Conservation (phyloP, 352 stramenopile species). For the Elongisporangium senticosum region DNA sequence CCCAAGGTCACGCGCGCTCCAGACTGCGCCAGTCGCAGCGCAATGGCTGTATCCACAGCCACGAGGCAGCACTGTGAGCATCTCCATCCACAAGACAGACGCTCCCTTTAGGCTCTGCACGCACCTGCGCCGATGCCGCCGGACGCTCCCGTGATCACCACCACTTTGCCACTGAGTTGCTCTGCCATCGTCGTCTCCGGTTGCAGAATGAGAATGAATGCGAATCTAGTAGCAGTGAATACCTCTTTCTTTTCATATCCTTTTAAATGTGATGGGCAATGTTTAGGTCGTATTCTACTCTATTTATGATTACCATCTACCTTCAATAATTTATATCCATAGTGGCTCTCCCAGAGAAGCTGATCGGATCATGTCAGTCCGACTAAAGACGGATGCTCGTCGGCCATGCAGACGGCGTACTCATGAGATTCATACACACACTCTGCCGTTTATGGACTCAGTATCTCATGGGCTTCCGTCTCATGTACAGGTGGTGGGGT, state of each 20-base stretch:
- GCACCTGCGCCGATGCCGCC: slow-evolving; percentile 78
- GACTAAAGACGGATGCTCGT: too few relatives aligned
- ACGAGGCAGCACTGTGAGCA: not conserved
- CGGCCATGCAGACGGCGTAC: too few relatives aligned
- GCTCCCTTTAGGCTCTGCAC: not conserved
- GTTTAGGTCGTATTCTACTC: too few relatives aligned
- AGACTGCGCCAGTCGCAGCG: slow-evolving; percentile 50
- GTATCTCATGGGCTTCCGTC: too few relatives aligned
- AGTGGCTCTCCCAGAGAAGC: too few relatives aligned
- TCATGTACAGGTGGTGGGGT: not conserved
- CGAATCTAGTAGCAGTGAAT: not conserved
- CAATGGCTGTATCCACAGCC: slow-evolving; percentile 37
- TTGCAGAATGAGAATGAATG: not conserved
- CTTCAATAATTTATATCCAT: too few relatives aligned
- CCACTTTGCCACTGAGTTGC: slow-evolving; percentile 71
- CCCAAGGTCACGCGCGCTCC: slow-evolving; percentile 83
- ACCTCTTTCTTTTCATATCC: not conserved
- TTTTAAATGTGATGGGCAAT: not conserved
- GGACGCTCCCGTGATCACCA: slow-evolving; percentile 84
- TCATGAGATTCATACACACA: too few relatives aligned
- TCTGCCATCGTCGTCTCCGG: slow-evolving; percentile 9
- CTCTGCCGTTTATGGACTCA: too few relatives aligned
- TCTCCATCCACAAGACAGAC: not conserved
- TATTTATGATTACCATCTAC: too few relatives aligned
- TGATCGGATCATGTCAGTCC: too few relatives aligned